These are phyloP conservation scores for Aureobasidium sp. DNA, from an alignment of 2,329 filamentous ascomycete genomes.

Conservation along the genomic window DNA sequence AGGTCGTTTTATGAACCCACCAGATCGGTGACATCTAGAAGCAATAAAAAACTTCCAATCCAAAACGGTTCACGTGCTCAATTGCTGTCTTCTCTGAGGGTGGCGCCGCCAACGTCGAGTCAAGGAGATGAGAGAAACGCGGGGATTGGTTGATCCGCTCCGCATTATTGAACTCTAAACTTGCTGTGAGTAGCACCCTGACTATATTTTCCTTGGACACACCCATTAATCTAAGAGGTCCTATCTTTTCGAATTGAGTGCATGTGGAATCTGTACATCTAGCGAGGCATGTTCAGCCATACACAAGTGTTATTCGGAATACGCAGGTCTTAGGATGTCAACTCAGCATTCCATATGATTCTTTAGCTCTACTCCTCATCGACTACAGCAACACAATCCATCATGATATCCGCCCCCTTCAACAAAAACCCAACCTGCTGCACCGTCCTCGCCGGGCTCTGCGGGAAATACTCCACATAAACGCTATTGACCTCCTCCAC, in stretches of 20 bases:
- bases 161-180: background rate
- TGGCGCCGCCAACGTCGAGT: constrained; percentile 1
- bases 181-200: background rate
- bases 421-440: background rate
- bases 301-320: background rate
- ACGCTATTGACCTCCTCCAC: background rate
- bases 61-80: constrained; percentile 3
- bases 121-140: constrained; percentile 7
- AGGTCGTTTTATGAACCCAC: background rate
- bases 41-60: background rate
- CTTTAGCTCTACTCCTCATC: background rate
- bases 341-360: background rate
- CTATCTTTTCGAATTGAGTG: too few species aligned
- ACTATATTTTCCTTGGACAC: background rate
- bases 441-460: constrained; percentile 2
- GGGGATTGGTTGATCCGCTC: background rate
- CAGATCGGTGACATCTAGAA: background rate
- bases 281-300: too few species aligned
- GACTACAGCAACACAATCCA: constrained; percentile 3
- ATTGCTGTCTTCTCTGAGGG: background rate
- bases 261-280: too few species aligned
- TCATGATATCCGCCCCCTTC: constrained; percentile 1
- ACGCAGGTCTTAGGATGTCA: too few species aligned
- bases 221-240: too few species aligned
- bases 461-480: background rate